Evolutionary conservation across 129 eudicot species (phyloP).

Genomic region (Saposhnikovia divaricata): DNA sequence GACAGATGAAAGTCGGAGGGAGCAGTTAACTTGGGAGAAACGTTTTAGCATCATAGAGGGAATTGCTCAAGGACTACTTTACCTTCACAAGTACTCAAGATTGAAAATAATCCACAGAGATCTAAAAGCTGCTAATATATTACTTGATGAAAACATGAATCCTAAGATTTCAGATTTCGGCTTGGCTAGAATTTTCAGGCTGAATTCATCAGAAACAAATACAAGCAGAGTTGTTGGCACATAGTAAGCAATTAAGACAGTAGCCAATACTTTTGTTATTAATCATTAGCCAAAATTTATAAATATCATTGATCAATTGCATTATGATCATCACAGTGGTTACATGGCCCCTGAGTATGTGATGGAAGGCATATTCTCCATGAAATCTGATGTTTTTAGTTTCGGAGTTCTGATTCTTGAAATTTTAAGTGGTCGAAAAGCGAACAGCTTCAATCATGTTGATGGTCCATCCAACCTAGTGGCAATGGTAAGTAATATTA

Average conservation of each 20-base stretch:
- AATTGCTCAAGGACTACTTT: slow-evolving; percentile 7
- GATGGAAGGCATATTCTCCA: slow-evolving; percentile 24
- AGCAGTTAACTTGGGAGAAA: neutral
- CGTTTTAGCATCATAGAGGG: slow-evolving; percentile 6
- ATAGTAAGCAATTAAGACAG: slow-evolving; percentile 24
- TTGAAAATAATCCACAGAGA: slow-evolving; percentile 1
- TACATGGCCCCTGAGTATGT: slow-evolving; percentile 40
- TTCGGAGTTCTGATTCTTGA: slow-evolving; percentile 33
- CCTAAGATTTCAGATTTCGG: slow-evolving; percentile 8
- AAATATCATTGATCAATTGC: neutral
- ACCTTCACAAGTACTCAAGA: slow-evolving; percentile 8
- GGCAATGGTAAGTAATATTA: slow-evolving; percentile 20
- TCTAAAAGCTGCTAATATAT: slow-evolving; percentile 2
- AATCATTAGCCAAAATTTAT: neutral
- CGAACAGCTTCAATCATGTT: slow-evolving; percentile 16
- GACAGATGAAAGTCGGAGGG: neutral
- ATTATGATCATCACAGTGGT: slow-evolving; percentile 16
- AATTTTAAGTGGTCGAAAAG: slow-evolving; percentile 28
- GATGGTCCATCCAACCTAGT: slow-evolving; percentile 26
- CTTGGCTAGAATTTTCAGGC: neutral
- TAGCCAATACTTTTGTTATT: too few relatives aligned
- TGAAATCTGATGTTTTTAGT: slow-evolving; percentile 32
- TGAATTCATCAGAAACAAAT: slow-evolving; percentile 16
- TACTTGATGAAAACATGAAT: slow-evolving; percentile 5
- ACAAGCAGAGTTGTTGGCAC: slow-evolving; percentile 42